phyloP scores from a whole-genome alignment of 768 basidiomycete species.

The Tricholoma hemisulphureum region DNA sequence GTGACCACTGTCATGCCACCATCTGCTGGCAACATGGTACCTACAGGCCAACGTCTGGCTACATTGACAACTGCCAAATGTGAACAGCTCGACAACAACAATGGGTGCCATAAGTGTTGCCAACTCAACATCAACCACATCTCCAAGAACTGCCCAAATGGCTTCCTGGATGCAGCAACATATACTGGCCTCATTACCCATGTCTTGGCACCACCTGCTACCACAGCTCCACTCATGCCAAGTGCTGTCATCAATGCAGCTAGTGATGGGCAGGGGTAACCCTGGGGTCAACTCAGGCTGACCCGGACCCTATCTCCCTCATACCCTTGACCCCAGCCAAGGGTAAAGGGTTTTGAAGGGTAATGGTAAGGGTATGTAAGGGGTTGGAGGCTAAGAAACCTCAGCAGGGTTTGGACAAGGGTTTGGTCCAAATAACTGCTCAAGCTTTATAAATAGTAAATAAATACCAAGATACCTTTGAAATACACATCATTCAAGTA shows the following conservation, averaged over 20 bases:
- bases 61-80: constrained; percentile 8
- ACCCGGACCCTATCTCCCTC: no score
- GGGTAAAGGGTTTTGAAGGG: no score
- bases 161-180: constrained; percentile 10
- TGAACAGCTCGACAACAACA: constrained; percentile 8
- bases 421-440: no score
- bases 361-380: no score
- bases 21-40: constrained; percentile 7
- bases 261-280: no score
- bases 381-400: no score
- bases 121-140: constrained; percentile 12
- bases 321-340: no score
- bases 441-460: no score
- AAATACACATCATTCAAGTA: no score
- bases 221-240: neutral
- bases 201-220: neutral
- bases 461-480: no score
- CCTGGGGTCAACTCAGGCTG: no score
- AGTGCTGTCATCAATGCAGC: neutral
- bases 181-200: constrained; percentile 10
- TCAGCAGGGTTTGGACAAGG: no score
- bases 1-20: constrained; percentile 37
- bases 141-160: constrained; percentile 14
- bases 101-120: constrained; percentile 28
- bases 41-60: neutral